Evolutionary conservation across 768 basidiomycete species (phyloP), one percentile per base, ranked within the genome.

Genomic region (Rhodotorula paludigena): DNA sequence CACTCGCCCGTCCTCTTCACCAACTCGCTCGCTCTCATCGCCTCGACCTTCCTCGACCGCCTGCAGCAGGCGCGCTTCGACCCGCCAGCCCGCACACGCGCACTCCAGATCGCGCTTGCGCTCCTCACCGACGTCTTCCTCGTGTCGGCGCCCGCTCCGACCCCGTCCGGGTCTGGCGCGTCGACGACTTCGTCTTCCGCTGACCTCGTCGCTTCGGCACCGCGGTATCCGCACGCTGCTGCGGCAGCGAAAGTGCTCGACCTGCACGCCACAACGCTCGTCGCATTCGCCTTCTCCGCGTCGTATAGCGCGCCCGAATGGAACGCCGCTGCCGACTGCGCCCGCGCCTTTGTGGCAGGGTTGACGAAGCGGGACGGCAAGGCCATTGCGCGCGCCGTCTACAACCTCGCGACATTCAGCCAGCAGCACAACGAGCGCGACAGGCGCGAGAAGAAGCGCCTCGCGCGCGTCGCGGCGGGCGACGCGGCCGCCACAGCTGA

Each of bases 41-140:
- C 85, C 21, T 85, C 86, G 68, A 87, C 89, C 67, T 81, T 92
- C 58, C 88, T 87, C 76, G 89, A 89, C 75, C 86, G 89, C 70
- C 78, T 89, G 28, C 91, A 92, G 75, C 89, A 91, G 71, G 84
- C 86, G 63, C 83, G 88, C 7, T 88, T 89, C 75, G 78, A 81
- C 56, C 79, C 66, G 3, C 39, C 81, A 33, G 79, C 84, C 30
- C 83, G 87, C 23, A 85, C 89, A 2, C 78, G 79, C 32, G 83
- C 86, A 25, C 84, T 91, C 79, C 76, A 81, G 35, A 80, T 83
- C 38, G 86, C 87, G 6, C 78, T 85, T 52, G 54, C 33, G 32
- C 38, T 77, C 20, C 62, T 73, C 23, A 44, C 72, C 48, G 59
- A 71, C 48, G 28, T 74, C 44, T 66, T 64, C 30, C 21, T 56